A percentile compares a stretch with the other conserved stretches of the same genome.
These are phyloP conservation scores for Cadophora sp. DNA, from an alignment of 2,329 filamentous ascomycete species.

Conservation along the genomic window DNA sequence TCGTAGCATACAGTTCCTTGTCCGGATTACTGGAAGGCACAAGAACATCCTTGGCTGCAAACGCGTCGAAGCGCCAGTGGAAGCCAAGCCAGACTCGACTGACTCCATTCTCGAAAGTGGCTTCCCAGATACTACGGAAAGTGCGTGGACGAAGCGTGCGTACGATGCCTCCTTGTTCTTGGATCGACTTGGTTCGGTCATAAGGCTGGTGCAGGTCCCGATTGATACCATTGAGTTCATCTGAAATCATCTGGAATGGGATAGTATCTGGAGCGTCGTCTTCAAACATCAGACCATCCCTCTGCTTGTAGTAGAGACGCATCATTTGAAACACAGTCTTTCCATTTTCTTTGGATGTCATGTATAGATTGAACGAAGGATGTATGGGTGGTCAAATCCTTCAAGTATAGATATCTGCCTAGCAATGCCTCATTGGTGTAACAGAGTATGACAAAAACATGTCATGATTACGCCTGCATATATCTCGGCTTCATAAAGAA, in stretches of 20 bases:
- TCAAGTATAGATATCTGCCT: background rate
- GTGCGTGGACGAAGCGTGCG: no score
- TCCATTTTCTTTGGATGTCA: background rate
- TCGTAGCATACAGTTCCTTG: background rate
- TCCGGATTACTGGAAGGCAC: conserved; percentile 34
- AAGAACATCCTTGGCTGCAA: background rate
- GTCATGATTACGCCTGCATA: background rate
- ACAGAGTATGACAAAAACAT: background rate
- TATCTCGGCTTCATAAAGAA: background rate
- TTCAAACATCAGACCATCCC: no score
- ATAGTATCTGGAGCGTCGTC: no score
- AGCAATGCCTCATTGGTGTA: background rate
- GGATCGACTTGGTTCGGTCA: no score
- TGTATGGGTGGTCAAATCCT: background rate
- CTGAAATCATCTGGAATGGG: no score
- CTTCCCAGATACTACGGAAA: no score
- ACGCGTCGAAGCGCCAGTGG: background rate
- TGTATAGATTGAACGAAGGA: background rate
- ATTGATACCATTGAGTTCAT: no score
- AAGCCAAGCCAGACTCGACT: conserved; percentile 42
- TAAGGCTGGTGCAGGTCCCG: no score
- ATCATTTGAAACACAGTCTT: no score
- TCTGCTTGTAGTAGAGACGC: no score
- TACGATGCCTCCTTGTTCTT: no score
- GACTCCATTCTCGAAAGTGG: conserved; percentile 44